Percentiles rank a stretch among this genome's conserved stretches.
Conservation (phyloP, 495 filamentous ascomycete species). For the Penicillium canariense region DNA sequence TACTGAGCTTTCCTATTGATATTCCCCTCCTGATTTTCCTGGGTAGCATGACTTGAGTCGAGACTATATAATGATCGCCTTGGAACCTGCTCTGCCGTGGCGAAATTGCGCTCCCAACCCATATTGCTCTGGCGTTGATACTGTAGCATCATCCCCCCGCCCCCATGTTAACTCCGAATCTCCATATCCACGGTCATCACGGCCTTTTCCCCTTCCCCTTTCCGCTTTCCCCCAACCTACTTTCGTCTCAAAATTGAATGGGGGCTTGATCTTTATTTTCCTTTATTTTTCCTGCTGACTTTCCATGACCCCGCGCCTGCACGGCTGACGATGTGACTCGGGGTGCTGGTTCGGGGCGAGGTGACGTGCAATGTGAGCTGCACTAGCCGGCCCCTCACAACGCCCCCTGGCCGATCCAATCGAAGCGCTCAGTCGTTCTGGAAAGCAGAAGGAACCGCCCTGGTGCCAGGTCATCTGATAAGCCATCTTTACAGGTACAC, state of each 20-base stretch:
- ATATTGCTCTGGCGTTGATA: too few relatives aligned
- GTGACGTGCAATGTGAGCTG: constrained; percentile 3
- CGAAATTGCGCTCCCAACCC: too few relatives aligned
- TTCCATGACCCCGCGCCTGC: constrained; percentile 5
- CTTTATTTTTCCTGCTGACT: not conserved
- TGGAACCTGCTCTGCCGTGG: too few relatives aligned
- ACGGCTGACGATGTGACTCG: not conserved
- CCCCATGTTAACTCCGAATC: not conserved
- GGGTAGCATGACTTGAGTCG: too few relatives aligned
- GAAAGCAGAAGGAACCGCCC: not conserved
- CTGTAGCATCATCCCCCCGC: too few relatives aligned
- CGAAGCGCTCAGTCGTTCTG: not conserved
- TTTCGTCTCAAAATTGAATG: not conserved
- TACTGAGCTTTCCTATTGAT: too few relatives aligned
- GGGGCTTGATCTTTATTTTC: not conserved
- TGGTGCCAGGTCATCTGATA: constrained; percentile 12
- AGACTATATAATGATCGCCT: too few relatives aligned
- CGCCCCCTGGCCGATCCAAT: not conserved
- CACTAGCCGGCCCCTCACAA: not conserved
- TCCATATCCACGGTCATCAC: constrained; percentile 1
- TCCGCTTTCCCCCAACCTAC: too few relatives aligned
- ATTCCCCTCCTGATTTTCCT: too few relatives aligned
- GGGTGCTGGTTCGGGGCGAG: too few relatives aligned
- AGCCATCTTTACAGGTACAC: constrained; percentile 1
- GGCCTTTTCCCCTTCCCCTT: not conserved